phyloP scores from a whole-genome alignment of 108 stramenopile species.

The Pseudonitzschia multiseries region DNA sequence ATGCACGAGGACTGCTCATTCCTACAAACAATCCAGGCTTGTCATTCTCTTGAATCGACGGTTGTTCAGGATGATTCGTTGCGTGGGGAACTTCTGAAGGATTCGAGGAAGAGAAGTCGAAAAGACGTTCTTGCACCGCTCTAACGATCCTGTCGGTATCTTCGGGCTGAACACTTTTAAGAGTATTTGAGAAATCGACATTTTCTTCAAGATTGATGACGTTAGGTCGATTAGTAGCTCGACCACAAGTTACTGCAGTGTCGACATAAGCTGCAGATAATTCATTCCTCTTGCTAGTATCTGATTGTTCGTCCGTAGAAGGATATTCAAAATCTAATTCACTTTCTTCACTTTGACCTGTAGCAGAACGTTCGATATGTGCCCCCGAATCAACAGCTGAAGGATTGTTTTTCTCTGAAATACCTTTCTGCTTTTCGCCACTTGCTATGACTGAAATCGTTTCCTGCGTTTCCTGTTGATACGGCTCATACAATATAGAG shows the following conservation, averaged over 20 bases:
- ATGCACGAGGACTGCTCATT: neutral
- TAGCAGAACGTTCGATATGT: neutral
- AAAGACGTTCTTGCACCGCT: conserved; percentile 21
- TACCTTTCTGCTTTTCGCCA: neutral
- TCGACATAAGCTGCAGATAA: neutral
- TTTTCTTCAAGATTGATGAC: neutral
- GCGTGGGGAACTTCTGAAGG: neutral
- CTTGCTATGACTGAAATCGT: too few relatives aligned
- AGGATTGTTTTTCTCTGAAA: neutral
- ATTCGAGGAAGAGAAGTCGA: neutral
- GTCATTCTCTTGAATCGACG: neutral
- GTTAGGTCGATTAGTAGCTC: neutral
- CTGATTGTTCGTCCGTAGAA: conserved; percentile 3
- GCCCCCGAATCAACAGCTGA: neutral
- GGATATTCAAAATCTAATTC: conserved; percentile 16
- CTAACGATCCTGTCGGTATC: conserved; percentile 15
- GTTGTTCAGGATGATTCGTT: neutral
- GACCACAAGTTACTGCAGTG: neutral
- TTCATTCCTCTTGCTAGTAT: neutral
- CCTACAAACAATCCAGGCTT: neutral
- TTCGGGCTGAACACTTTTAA: neutral
- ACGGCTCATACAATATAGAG: neutral
- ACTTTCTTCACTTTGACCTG: conserved; percentile 7
- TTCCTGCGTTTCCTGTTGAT: neutral
- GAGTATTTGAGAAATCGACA: neutral